Evolutionary conservation across 1,284 basidiomycete genomes (phyloP).

Genomic region (Tremellales sp.): DNA sequence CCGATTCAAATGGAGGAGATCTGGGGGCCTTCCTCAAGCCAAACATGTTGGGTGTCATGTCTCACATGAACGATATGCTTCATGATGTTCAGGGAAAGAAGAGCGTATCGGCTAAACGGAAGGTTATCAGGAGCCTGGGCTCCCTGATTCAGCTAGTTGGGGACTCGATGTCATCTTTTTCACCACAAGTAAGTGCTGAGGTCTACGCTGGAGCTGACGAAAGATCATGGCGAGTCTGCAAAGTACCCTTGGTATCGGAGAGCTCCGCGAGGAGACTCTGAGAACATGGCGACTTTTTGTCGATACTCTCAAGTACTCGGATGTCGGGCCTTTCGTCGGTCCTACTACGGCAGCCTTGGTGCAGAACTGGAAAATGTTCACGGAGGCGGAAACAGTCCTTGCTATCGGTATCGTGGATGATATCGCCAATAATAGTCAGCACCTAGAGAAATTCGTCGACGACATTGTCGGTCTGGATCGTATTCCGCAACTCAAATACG

Average conservation of each 20-base stretch:
- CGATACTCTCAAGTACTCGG: slow-evolving; percentile 62
- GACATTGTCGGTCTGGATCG: slow-evolving; percentile 73
- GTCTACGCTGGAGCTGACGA: slow-evolving; percentile 6
- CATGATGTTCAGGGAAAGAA: slow-evolving; percentile 76
- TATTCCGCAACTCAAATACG: slow-evolving; percentile 62
- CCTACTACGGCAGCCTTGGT: slow-evolving; percentile 84
- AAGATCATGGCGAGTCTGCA: slow-evolving; percentile 97
- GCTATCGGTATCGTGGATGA: slow-evolving; percentile 69
- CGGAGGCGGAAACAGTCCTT: slow-evolving; percentile 54
- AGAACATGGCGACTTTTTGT: slow-evolving; percentile 80
- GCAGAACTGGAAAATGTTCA: slow-evolving; percentile 67
- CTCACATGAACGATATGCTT: slow-evolving; percentile 73
- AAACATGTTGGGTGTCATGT: slow-evolving; percentile 76
- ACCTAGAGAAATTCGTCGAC: slow-evolving; percentile 57
- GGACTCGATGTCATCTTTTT: slow-evolving; percentile 64
- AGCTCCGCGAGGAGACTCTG: slow-evolving; percentile 73
- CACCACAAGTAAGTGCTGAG: slow-evolving; percentile 66
- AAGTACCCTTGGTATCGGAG: slow-evolving; percentile 67
- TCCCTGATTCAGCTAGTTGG: slow-evolving; percentile 70
- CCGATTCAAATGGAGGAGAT: slow-evolving; percentile 35
- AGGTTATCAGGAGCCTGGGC: slow-evolving; percentile 75
- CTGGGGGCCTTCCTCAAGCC: slow-evolving; percentile 62
- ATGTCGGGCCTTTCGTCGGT: slow-evolving; percentile 81
- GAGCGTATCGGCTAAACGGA: slow-evolving; percentile 61
- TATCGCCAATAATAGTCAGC: slow-evolving; percentile 60